Conservation (phyloP, 371 early-diverging fungal genomes). For the Polyrhizophydium stewartii region DNA sequence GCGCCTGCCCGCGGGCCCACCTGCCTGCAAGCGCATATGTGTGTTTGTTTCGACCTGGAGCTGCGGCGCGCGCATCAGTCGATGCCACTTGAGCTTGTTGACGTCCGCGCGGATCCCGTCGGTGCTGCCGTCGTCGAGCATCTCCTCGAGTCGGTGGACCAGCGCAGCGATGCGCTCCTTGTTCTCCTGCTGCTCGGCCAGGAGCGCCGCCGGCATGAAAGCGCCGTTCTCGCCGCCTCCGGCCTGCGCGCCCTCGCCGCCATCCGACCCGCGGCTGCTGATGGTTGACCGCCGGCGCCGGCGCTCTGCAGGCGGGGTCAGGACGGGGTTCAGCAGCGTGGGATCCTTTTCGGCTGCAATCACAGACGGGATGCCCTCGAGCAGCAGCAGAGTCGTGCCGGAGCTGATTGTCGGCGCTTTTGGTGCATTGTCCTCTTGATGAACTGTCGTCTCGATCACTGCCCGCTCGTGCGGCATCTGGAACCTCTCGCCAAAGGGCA, state of each 20-base stretch:
- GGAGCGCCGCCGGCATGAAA: background rate
- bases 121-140: conserved; percentile 7
- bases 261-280: background rate
- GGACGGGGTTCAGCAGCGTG: conserved; percentile 5
- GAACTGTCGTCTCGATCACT: too few species aligned
- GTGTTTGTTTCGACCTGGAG: conserved; percentile 1
- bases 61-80: background rate
- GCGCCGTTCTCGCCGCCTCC: background rate
- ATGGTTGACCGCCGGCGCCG: background rate
- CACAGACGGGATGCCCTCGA: conserved; percentile 16
- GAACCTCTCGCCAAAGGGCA: background rate
- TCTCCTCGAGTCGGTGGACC: conserved; percentile 13
- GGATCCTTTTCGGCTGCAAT: conserved; percentile 10
- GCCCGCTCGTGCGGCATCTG: background rate
- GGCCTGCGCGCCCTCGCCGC: too few species aligned
- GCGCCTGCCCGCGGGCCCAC: background rate
- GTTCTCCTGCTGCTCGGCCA: conserved; percentile 3
- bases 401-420: background rate
- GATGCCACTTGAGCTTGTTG: background rate
- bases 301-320: conserved; percentile 15
- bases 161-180: conserved; percentile 2
- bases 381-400: background rate
- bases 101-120: background rate
- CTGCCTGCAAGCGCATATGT: background rate
- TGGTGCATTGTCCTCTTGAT: background rate